Evolutionary conservation across 2,329 filamentous ascomycete genomes (phyloP), one percentile per base, ranked within the genome.

Genomic region (Ciborinia camelliae): DNA sequence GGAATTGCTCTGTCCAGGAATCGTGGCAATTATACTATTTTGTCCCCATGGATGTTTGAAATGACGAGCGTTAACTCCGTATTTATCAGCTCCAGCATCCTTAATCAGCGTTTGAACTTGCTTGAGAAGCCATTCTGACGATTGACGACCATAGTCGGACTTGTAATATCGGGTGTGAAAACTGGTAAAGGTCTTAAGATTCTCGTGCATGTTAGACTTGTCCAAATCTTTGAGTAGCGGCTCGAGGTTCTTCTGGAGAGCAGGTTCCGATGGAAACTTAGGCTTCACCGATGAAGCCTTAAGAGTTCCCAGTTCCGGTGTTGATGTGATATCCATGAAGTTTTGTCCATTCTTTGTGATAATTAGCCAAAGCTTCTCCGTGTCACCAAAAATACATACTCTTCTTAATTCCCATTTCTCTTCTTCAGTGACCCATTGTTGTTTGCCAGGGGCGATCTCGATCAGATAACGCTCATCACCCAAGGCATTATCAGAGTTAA

Each of bases 271-370:
- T 1, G 92, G 92, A 75, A 89, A 96, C 54, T 78, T 80, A 4
- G 68, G 62, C 39, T 88, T 81, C 67, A 83, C 80, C 66, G 77
- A 75, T 23, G 61, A 57, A 23, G 48, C 30, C 30, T 71, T 75
- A 64, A 76, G 75, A 63, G 81, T 73, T 66, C 89, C 90, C 68
- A 90, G 83, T 58, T 90, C 83, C 60, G 82, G 80, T 64, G 87
- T 85, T 50, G 91, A 84, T 67, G 95, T 97, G 73, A 98, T 93
- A 79, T 98, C 94, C 84, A 98, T 96, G 82, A 98, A 98, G 73
- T 88, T 90, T 70, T 88, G 83, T 73, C 92, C 92, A 75, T 90
- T 84, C 91, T 96, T 72, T 47, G 67, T n/a, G 45, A n/a, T 37
- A 48, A 48, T 71, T 59, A 72, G 68, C 58, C 15, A 64, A 35